phyloP scores from a whole-genome alignment of 768 basidiomycete species.

The Sistotremastrum niveocremeum region DNA sequence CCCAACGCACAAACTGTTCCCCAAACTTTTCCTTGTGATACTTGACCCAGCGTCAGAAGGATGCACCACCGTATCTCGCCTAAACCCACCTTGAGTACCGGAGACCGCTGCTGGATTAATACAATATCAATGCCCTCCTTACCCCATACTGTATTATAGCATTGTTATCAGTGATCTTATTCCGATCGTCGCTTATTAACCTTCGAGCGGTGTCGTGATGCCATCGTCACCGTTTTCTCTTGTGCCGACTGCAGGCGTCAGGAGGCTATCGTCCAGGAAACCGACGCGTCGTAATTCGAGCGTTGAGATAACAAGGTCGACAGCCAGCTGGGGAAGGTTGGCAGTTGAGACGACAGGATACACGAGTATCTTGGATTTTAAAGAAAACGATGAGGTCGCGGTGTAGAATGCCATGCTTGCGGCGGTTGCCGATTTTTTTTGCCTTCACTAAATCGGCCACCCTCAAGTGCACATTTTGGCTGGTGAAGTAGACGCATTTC shows the following conservation, averaged over 20 bases:
- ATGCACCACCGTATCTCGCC: background rate
- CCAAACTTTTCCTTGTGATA: slow-evolving; percentile 57
- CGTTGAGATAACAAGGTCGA: slow-evolving; percentile 59
- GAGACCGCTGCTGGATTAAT: slow-evolving; percentile 69
- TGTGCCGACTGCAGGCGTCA: slow-evolving; percentile 63
- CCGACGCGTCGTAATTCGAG: slow-evolving; percentile 48
- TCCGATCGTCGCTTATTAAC: slow-evolving; percentile 26
- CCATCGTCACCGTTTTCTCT: slow-evolving; percentile 47
- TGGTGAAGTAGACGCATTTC: too few relatives aligned
- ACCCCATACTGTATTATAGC: slow-evolving; percentile 45
- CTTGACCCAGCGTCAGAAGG: slow-evolving; percentile 21
- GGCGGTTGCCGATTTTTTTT: too few relatives aligned
- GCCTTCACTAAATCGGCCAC: too few relatives aligned
- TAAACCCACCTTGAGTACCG: slow-evolving; percentile 50
- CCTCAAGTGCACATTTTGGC: too few relatives aligned
- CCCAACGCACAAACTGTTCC: slow-evolving; percentile 40
- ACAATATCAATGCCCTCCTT: slow-evolving; percentile 33
- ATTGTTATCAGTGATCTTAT: background rate
- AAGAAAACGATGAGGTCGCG: too few relatives aligned
- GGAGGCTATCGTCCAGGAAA: slow-evolving; percentile 43
- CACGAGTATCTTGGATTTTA: slow-evolving; percentile 7
- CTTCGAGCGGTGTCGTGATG: slow-evolving; percentile 63
- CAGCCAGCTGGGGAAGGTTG: slow-evolving; percentile 70
- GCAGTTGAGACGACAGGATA: slow-evolving; percentile 69
- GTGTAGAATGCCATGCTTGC: too few relatives aligned